Base-by-base conservation (phyloP, 73 alveolate species). In the Paraurostyla sp. region DNA sequence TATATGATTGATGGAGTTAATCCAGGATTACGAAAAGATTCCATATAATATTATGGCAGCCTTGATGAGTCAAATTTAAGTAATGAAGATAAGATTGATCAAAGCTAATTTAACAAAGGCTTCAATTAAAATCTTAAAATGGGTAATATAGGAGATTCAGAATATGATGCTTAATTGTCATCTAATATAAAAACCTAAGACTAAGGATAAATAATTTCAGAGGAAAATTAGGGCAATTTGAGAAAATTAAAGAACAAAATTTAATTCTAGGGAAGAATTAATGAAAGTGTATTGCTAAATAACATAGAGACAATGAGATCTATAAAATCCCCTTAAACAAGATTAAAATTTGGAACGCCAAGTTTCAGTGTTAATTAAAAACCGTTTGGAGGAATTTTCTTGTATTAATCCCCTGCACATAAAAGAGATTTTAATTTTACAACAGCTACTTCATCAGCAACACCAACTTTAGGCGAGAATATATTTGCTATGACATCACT, bases 291-390 rank as follows among this genome's bases (percentile, higher is more conserved):
- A 45, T 35, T 73, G 6, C 2, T 73, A 1, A 73, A 36, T 27
- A 73, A 73, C 46, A 73, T 73, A 16, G 42, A 36, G 36, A 38
- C 87, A 0, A 73, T 73, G 87, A 40, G 52, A 50, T 45, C 40
- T 13, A 45, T 73, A 25, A 25, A 32, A 11, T 73, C 87, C 18
- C 87, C 87, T 22, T 13, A 62, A 22, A 29, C 51, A 13, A 6
- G 9, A 16, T 32, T 20, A 7, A 45, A 13, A 73, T 35, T 11
- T 7, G 38, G 42, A 7, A 38, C 62, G n/a, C 32, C 58, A 2
- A 11, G 16, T 35, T 25, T 18, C 83, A 46, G 58, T 46, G 18
- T 46, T 20, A 46, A 20, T 46, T 20, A 13, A 13, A 15, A 13
- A 13, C n/a, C n/a, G n/a, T n/a, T n/a, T n/a, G n/a, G n/a, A n/a